Evolutionary conservation across 2,329 filamentous ascomycete species (phyloP).

Genomic region (Sclerotinia minor): DNA sequence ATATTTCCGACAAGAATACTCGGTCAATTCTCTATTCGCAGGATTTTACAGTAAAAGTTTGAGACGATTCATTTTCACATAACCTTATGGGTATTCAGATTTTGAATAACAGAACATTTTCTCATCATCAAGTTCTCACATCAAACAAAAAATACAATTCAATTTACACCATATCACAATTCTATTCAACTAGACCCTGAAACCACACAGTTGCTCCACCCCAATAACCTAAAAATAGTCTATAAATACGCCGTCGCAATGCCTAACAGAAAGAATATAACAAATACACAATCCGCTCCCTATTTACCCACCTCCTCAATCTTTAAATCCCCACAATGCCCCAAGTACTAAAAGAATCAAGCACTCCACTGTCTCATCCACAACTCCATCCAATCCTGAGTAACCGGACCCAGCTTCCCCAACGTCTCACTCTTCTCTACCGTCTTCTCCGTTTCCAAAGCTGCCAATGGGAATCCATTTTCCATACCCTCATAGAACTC

Average conservation of each 20-base stretch:
- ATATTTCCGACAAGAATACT: background rate
- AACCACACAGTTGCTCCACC: background rate
- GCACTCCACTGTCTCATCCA: slow-evolving; percentile 44
- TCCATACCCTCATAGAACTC: slow-evolving; percentile 35
- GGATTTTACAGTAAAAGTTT: background rate
- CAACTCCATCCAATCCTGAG: slow-evolving; percentile 41
- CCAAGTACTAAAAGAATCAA: slow-evolving; percentile 10
- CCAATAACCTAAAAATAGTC: background rate
- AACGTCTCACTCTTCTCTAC: slow-evolving; percentile 37
- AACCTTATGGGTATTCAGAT: background rate
- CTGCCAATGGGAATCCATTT: slow-evolving; percentile 24
- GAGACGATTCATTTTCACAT: background rate
- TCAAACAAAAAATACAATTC: background rate
- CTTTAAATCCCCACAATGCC: background rate
- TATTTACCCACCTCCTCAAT: background rate
- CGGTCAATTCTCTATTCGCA: background rate
- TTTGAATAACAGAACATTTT: background rate
- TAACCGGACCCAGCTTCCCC: slow-evolving; percentile 37
- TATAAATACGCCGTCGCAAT: background rate
- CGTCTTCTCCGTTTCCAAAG: slow-evolving; percentile 27
- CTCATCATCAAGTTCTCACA: too few species aligned
- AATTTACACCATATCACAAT: background rate
- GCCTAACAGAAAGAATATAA: background rate
- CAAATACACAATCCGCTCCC: background rate
- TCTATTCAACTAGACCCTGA: background rate